Base-by-base conservation (phyloP, 148 eudicot species). In the Dianthus caryophyllus region DNA sequence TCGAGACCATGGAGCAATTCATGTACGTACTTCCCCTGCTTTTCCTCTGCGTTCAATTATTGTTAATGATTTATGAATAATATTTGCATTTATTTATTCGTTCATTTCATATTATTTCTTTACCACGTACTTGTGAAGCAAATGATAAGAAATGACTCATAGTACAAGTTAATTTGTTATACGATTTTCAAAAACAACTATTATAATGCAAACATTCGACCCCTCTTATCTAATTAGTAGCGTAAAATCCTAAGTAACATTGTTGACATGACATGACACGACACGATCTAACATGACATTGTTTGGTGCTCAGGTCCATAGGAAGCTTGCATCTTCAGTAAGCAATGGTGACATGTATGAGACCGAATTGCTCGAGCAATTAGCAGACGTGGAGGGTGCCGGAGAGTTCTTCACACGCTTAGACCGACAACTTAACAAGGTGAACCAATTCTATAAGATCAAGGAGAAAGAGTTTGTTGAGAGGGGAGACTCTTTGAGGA, bases 341-440 rank as follows among this genome's bases (percentile, higher is more conserved):
- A 90, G 88, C 67, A 86, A 78, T 38, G 85, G 73, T 2, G 96
- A 84, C 50, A 14, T 84, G 56, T 94, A 94, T 20, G 84, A 90
- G 78, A 90, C 99, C 1, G 96, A 90, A 64, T 54, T 94, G 71
- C 77, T 90, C 21, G 97, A 94, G 77, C 90, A 90, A 66, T 85
- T 95, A 53, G 76, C 76, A 25, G 96, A 85, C 66, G 78, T 72
- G 25, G 90, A 90, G 58, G 96, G 85, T 29, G 89, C 96, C 8
- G 66, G 24, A 22, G 97, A 90, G 68, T 95, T 95, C 20, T 90
- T 95, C 48, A 56, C 93, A 0, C 77, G 81, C 56, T 76, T 90
- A 72, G 99, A 95, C 71, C 84, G 55, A 13, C 97, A 95, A 52
- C 96, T 95, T 63, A 88, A 95, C 78, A 95, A 95, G 68, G 99